A percentile compares a stretch with the other conserved stretches of the same genome.
phyloP scores from a whole-genome alignment of 2,329 filamentous ascomycete species.

The Xylaria hypoxylon region DNA sequence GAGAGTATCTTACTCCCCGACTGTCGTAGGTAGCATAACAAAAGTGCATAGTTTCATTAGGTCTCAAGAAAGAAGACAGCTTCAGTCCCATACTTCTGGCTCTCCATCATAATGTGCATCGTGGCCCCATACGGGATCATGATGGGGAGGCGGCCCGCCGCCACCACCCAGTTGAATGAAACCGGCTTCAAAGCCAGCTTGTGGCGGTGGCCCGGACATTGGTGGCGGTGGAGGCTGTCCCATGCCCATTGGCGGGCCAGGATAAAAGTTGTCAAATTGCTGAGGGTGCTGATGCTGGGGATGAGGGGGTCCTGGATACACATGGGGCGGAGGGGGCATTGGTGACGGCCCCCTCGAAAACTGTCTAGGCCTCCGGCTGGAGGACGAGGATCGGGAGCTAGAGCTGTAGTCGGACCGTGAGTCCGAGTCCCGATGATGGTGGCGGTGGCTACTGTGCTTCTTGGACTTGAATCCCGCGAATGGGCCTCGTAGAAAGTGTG shows the following conservation, averaged over 20 bases:
- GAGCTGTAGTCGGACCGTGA: constrained; percentile 33
- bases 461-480: constrained; percentile 46
- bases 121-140: constrained; percentile 38
- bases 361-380: constrained; percentile 28
- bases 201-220: constrained; percentile 27
- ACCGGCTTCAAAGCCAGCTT: constrained; percentile 44
- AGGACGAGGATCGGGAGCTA: constrained; percentile 33
- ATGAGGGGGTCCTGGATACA: constrained; percentile 23
- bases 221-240: constrained; percentile 37
- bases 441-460: constrained; percentile 35
- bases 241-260: constrained; percentile 30
- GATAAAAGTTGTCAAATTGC: constrained; percentile 32
- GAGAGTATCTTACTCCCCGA: constrained; percentile 1
- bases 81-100: constrained; percentile 30
- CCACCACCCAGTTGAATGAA: constrained; percentile 46
- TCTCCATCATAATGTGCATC: constrained; percentile 21
- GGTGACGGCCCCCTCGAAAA: constrained; percentile 26
- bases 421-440: constrained; percentile 33
- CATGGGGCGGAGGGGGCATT: constrained; percentile 26
- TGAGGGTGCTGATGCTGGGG: constrained; percentile 28
- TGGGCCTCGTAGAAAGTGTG: constrained; percentile 49
- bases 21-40: not conserved
- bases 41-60: constrained; percentile 9
- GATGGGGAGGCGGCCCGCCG: constrained; percentile 34
- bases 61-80: constrained; percentile 6